Percentiles rank a stretch among this genome's conserved stretches.
Evolutionary conservation across 352 stramenopile genomes (phyloP).

Genomic region (Phytophthora boehmeriae): DNA sequence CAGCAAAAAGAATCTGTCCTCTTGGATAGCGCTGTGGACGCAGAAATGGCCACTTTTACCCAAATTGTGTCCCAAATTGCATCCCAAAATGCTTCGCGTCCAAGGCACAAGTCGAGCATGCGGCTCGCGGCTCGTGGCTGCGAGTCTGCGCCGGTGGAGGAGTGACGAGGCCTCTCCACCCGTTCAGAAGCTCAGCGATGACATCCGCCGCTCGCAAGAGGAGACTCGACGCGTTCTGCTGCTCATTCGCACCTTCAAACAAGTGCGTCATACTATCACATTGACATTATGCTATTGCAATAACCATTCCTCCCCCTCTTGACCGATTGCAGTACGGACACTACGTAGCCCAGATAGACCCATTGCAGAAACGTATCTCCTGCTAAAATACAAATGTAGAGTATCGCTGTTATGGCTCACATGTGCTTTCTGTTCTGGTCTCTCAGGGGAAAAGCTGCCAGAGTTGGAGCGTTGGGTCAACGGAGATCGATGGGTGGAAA

Average conservation of each 20-base stretch:
- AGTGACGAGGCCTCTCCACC: slow-evolving; percentile 15
- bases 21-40: too few species aligned
- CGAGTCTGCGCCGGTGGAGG: slow-evolving; percentile 18
- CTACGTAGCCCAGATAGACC: slow-evolving; percentile 89
- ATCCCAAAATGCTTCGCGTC: slow-evolving; percentile 35
- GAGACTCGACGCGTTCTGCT: slow-evolving; percentile 82
- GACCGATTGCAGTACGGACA: slow-evolving; percentile 81
- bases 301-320: neutral
- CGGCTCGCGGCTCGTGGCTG: slow-evolving; percentile 3
- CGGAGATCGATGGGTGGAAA: slow-evolving; percentile 83
- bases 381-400: too few species aligned
- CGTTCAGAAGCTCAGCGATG: slow-evolving; percentile 75
- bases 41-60: too few species aligned
- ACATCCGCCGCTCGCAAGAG: slow-evolving; percentile 86
- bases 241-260: slow-evolving; percentile 89
- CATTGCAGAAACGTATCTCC: slow-evolving; percentile 82
- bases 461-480: slow-evolving; percentile 88
- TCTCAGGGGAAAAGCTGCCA: slow-evolving; percentile 74
- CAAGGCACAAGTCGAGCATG: slow-evolving; percentile 6
- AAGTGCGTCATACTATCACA: slow-evolving; percentile 33
- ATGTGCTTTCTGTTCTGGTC: slow-evolving; percentile 1
- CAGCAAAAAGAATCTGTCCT: too few species aligned
- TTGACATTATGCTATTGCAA: too few species aligned
- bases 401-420: too few species aligned
- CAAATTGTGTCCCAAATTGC: too few species aligned